Conservation (phyloP, 192 early-diverging fungal species). For the Backusella circina region DNA sequence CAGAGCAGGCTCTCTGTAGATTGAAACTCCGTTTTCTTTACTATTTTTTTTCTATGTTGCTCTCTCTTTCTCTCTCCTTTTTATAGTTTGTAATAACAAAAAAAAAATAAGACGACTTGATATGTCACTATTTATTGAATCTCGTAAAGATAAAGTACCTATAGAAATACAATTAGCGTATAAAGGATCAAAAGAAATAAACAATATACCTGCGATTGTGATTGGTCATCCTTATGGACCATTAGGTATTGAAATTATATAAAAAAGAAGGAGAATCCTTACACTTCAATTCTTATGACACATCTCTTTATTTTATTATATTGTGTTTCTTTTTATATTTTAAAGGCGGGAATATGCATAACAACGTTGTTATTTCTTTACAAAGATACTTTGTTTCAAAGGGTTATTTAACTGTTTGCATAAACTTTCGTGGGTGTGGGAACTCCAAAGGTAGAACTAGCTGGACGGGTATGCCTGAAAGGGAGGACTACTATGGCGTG, state of each 20-base stretch:
- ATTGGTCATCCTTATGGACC: constrained; percentile 28
- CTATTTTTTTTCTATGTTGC: neutral
- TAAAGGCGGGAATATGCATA: constrained; percentile 19
- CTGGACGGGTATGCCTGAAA: constrained; percentile 26
- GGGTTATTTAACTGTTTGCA: constrained; percentile 3
- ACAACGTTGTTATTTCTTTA: constrained; percentile 20
- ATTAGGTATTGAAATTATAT: constrained; percentile 7
- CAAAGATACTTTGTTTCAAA: constrained; percentile 15
- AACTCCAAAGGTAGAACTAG: constrained; percentile 20
- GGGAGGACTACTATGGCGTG: constrained; percentile 17
- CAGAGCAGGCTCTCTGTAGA: neutral
- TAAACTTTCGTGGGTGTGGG: constrained; percentile 23
- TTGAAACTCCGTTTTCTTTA: neutral
- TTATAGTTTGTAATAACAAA: neutral
- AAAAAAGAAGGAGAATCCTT: neutral
- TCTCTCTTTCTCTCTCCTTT: neutral
- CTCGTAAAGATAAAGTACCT: neutral
- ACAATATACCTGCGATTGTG: constrained; percentile 6
- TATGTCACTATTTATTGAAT: constrained; percentile 6
- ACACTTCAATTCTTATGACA: neutral
- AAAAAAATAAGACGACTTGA: neutral
- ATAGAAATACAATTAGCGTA: constrained; percentile 4
- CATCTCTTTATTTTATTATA: neutral
- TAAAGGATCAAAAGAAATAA: neutral
- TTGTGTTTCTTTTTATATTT: neutral